Conservation (phyloP, 192 early-diverging fungal species). For the Linnemannia exigua region DNA sequence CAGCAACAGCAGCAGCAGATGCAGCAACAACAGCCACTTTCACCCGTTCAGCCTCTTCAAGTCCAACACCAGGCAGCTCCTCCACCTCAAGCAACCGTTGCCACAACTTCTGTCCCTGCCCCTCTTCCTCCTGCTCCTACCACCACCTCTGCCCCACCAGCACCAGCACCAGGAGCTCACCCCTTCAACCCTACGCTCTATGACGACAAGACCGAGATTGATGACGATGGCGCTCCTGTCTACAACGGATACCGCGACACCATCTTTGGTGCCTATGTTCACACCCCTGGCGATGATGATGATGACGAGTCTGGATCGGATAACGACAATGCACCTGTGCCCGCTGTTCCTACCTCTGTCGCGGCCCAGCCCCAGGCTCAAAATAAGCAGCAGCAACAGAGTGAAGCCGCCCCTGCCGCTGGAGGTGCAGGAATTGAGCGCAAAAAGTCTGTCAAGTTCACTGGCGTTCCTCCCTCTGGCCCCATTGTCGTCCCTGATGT, state of each 20-base stretch:
- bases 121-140: not conserved
- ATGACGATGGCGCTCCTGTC: conserved; percentile 42
- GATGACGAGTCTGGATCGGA: conserved; percentile 28
- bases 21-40: not conserved
- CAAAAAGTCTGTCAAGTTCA: conserved; percentile 58
- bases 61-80: conserved; percentile 6
- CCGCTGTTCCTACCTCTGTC: conserved; percentile 13
- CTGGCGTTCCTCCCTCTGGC: conserved; percentile 33
- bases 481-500: conserved; percentile 19
- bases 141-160: not conserved
- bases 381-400: not conserved
- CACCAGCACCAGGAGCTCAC: not conserved
- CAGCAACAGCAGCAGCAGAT: conserved; percentile 11
- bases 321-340: conserved; percentile 12
- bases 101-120: not conserved
- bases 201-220: conserved; percentile 53
- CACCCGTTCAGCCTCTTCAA: conserved; percentile 7
- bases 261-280: conserved; percentile 50
- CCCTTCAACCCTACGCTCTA: conserved; percentile 48
- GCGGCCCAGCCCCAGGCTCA: not conserved
- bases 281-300: conserved; percentile 34
- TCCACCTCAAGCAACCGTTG: not conserved
- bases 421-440: conserved; percentile 26
- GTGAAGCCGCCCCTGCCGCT: not conserved
- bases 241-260: conserved; percentile 58